Percentiles rank a stretch among this genome's conserved stretches.
Evolutionary conservation across 2,329 filamentous ascomycete genomes (phyloP).

Genomic region (Fusarium fracticaudum): DNA sequence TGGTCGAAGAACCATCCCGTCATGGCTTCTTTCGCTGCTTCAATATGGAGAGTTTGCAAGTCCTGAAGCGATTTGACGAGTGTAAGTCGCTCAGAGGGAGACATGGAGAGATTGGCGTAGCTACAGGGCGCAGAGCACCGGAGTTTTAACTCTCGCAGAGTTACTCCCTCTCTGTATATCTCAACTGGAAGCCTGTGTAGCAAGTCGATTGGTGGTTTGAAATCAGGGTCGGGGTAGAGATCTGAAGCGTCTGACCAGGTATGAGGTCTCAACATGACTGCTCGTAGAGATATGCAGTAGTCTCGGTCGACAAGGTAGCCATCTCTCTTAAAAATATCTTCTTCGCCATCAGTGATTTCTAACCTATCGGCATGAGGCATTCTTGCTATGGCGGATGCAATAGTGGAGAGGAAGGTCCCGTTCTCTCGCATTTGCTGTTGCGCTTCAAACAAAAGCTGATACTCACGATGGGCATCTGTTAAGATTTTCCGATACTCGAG

Average conservation of each 20-base stretch:
- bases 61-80: neutral
- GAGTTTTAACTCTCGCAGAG: neutral
- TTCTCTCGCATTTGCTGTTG: neutral
- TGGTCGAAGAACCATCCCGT: neutral
- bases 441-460: neutral
- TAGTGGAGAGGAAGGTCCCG: neutral
- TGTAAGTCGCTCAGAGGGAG: neutral
- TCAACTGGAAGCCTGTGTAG: neutral
- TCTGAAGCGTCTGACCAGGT: neutral
- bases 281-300: neutral
- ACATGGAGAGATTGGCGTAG: neutral
- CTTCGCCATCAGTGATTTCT: neutral
- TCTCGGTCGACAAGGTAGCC: neutral
- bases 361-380: neutral
- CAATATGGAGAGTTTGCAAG: neutral
- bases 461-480: neutral
- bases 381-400: neutral
- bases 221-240: neutral
- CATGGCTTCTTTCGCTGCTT: neutral
- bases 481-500: neutral
- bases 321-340: neutral
- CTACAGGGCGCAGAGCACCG: neutral
- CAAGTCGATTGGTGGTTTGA: neutral
- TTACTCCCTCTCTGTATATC: neutral
- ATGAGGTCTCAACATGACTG: neutral